Evolutionary conservation across 352 stramenopile genomes (phyloP), one percentile per base, ranked within the genome.

Genomic region (Phytophthora tentaculata): DNA sequence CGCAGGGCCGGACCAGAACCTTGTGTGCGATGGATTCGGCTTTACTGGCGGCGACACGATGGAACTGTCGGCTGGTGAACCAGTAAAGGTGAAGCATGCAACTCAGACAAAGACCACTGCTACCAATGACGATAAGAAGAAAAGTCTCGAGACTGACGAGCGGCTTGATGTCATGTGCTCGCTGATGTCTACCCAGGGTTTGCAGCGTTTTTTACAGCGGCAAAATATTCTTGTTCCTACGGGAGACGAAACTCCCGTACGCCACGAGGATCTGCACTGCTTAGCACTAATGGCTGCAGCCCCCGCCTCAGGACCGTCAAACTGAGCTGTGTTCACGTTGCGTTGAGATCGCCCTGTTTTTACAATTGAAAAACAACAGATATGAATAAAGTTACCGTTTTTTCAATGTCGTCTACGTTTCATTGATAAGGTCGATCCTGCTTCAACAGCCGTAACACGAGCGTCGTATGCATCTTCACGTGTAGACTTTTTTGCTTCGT

Each of bases 81-180:
- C 43, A n/a, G 50, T 72, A 55, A 50, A 64, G 67, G 37, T 75
- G 66, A 59, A 28, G 63, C 19, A 43, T 63, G 17, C 57, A 28
- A 28, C 23, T 23, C 10, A n/a, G 41, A 8, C 57, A 64, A 20
- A 74, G 56, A 47, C 64, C 64, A 20, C 67, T 64, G 20, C 17
- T 50, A 35, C 24, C 45, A 2, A 58, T 58, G 45, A 63, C 44
- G 45, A 61, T 22, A 71, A 58, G 52, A 62, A 67, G 55, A 51
- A 52, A 45, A 55, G 6, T 5, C 12, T 23, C 6, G 51, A 77
- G 43, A 72, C 67, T 37, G 66, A 77, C 62, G 61, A 76, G 35
- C 77, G 86, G 20, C 65, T 96, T 45, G 84, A 96, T 72, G 88
- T 90, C 23, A 68, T 96, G 54, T 94, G 88, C 65, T 96, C 88